Evolutionary conservation across 371 early-diverging fungal genomes (phyloP), one percentile per base, ranked within the genome.

Genomic region (Basidiobolus meristosporus): DNA sequence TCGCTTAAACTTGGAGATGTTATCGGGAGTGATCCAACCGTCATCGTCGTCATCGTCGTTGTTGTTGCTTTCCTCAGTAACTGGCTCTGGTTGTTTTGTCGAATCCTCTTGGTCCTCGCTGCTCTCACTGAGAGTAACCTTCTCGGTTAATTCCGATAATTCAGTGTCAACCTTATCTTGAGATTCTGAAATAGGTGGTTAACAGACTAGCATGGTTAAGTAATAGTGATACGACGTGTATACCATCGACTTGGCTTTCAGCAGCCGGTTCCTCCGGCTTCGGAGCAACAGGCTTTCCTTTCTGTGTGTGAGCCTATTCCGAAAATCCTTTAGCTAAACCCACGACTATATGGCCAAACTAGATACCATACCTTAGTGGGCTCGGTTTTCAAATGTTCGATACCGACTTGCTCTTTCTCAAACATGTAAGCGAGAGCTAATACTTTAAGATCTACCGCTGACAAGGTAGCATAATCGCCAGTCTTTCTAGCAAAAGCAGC

Each of bases 11-110:
- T 71, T 61, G 28, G 72, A 59, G 28, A 92, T 62, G 50, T 90
- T 93, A 12, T 64, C 57, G 1, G 97, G 93, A 9, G 97, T 93
- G 48, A 96, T 93, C 97, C 96, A 96, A 26, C 68, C 86, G 36
- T 79, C 87, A 32, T 71, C 81, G 44, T 65, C 71, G 26, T 68
- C 70, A 35, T 65, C 64, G 16, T 65, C 67, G 12, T 62, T 61
- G 1, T 56, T 62, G 6, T 59, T 56, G 6, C 44, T 53, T 32
- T 54, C 61, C 12, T 53, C 43, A 39, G 36, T 41, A 18, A 38
- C 47, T 17, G 43, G 53, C 31, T 59, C 45, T 39, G 17, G 38
- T 12, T 21, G 36, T 29, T 31, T 47, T 21, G 7, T 29, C 30
- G 31, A 31, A 2, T 34, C 39, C 29, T 50, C 43, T 21, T 23